Percentiles rank a stretch among this genome's conserved stretches.
Conservation (phyloP, 2,329 filamentous ascomycete species). For the Hypoxylon sp. region DNA sequence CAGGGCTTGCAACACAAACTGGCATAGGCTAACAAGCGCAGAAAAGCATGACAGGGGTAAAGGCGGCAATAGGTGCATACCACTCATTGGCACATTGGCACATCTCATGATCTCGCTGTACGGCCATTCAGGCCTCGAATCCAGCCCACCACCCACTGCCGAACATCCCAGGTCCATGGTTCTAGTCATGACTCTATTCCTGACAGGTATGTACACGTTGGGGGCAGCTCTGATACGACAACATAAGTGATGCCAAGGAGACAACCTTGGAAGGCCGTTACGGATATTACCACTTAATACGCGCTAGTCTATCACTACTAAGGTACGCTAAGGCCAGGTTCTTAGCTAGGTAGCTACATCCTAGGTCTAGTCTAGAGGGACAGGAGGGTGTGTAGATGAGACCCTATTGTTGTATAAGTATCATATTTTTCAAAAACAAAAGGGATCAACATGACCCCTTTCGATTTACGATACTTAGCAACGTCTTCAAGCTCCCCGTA, state of each 20-base stretch:
- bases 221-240: conserved; percentile 4
- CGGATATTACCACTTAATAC: conserved; percentile 17
- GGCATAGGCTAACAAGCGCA: conserved; percentile 2
- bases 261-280: conserved; percentile 7
- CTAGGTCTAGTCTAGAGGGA: conserved; percentile 10
- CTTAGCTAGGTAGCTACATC: not conserved
- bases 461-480: not conserved
- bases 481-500: not conserved
- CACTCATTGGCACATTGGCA: conserved; percentile 2
- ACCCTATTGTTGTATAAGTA: conserved; percentile 4
- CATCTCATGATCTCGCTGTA: conserved; percentile 31
- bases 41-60: conserved; percentile 16
- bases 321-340: conserved; percentile 17
- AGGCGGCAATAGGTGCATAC: conserved; percentile 13
- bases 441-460: not conserved
- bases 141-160: conserved; percentile 18
- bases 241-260: conserved; percentile 10
- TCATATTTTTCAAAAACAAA: conserved; percentile 9
- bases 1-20: conserved; percentile 10
- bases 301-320: conserved; percentile 5
- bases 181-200: conserved; percentile 19
- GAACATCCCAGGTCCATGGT: conserved; percentile 22
- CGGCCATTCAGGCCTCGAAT: conserved; percentile 13
- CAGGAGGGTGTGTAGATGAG: conserved; percentile 14
- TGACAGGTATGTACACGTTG: conserved; percentile 11